Percentiles rank a stretch among this genome's conserved stretches.
Evolutionary conservation across 1,284 basidiomycete genomes (phyloP).

Genomic region (Pterula multifida): DNA sequence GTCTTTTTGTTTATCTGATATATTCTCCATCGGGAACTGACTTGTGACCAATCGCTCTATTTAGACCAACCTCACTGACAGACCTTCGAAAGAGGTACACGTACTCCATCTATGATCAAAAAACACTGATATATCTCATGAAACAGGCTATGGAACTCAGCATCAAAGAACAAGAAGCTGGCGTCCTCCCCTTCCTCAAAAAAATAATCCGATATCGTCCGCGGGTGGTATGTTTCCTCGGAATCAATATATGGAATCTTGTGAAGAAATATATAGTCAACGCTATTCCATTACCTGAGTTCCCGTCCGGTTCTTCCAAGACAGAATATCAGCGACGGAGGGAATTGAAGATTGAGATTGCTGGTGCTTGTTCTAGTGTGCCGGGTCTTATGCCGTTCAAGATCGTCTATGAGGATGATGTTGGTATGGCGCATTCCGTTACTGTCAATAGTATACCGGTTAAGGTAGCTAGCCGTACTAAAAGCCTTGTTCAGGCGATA

Average conservation of each 20-base stretch:
- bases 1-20: neutral
- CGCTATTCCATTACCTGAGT: conserved; percentile 9
- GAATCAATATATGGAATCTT: conserved; percentile 54
- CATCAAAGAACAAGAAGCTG: conserved; percentile 33
- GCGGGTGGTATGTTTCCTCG: conserved; percentile 58
- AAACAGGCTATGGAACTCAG: conserved; percentile 49
- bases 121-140: neutral
- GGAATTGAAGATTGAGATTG: neutral
- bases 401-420: neutral
- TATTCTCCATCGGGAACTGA: neutral
- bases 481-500: neutral
- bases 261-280: conserved; percentile 25
- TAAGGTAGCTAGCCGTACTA: neutral
- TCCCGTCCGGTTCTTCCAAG: neutral
- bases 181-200: conserved; percentile 35
- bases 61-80: conserved; percentile 49
- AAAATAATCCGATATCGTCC: conserved; percentile 50
- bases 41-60: neutral
- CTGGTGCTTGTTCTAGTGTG: neutral
- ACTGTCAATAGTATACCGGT: no score
- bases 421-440: no score
- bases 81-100: conserved; percentile 42
- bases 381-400: neutral
- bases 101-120: neutral
- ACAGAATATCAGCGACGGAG: neutral